Percentiles rank a stretch among this genome's conserved stretches.
Evolutionary conservation across 1,139 yeast genomes (phyloP).

Genomic region (Candida frijolesensis): DNA sequence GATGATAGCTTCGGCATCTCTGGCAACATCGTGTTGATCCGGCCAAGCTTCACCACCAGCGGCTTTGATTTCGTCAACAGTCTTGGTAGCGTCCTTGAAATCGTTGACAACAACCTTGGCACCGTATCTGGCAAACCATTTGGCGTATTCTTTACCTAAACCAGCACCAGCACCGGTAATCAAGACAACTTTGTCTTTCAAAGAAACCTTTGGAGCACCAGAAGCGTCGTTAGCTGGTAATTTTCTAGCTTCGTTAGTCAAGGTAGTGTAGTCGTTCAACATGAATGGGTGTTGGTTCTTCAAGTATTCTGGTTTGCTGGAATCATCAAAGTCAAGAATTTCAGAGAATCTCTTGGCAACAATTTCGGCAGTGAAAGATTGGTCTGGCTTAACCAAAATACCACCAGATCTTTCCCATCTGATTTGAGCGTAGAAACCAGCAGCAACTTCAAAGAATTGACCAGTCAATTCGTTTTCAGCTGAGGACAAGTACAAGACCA

Average conservation of each 20-base stretch:
- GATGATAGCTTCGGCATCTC: constrained; percentile 74
- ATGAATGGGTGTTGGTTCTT: constrained; percentile 67
- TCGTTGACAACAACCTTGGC: constrained; percentile 96
- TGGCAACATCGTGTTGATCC: constrained; percentile 79
- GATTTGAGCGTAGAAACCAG: constrained; percentile 88
- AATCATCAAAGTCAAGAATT: constrained; percentile 60
- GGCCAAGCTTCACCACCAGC: constrained; percentile 86
- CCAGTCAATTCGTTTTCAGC: constrained; percentile 64
- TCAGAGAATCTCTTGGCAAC: constrained; percentile 70
- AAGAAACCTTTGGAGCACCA: constrained; percentile 52
- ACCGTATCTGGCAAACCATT: constrained; percentile 83
- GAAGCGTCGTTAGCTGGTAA: constrained; percentile 60
- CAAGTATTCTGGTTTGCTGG: constrained; percentile 53
- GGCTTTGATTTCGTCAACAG: constrained; percentile 74
- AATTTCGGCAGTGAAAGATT: constrained; percentile 80
- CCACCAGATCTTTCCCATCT: constrained; percentile 97
- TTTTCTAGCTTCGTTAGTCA: constrained; percentile 53
- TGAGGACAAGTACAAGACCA: constrained; percentile 79
- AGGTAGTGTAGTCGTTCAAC: constrained; percentile 60
- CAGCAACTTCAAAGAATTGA: constrained; percentile 88
- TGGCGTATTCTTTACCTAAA: constrained; percentile 88
- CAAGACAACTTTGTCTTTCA: constrained; percentile 84
- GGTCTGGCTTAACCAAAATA: constrained; percentile 77
- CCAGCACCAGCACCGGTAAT: constrained; percentile 98
- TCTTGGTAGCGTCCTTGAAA: constrained; percentile 71